Base-by-base conservation (phyloP, 2,329 filamentous ascomycete genomes). In the Macrophomina phaseolina region DNA sequence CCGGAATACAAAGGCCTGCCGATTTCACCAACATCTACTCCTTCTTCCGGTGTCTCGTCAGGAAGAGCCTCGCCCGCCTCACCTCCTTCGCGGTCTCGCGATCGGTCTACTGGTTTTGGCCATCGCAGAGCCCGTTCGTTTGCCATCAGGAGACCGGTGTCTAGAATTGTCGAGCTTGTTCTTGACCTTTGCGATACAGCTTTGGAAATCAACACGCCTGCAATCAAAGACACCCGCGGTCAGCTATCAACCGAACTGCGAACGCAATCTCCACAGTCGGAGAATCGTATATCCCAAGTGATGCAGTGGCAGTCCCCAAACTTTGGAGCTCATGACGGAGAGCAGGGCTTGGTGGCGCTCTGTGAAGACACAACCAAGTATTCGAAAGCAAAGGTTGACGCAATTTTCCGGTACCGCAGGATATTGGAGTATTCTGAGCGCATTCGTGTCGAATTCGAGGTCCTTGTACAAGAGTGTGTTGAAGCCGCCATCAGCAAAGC, bases 391-490 rank as follows among this genome's bases (percentile, higher is more conserved):
- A 99, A 99, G 77, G 92, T 98, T 1, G 95, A 99, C 73, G 92
- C 94, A 4, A 92, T 98, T 6, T 89, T 96, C 70, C 91, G 95
- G 40, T 93, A 98, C 78, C 90, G 94, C 61, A 90, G 91, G 72
- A 97, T 98, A 61, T 89, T 99, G 38, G 95, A 99, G 77, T 99
- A 99, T 76, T 90, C 94, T 0, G 95, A 99, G 80, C 90, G 96
- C 38, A 97, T 99, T 70, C 91, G 96, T 4, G 87, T 97, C 55
- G 95, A 99, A 74, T 97, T 97, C 73, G 91, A 94, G 34, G 87
- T 96, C 32, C 85, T 97, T 67, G 94, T 99, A 2, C 93, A 98
- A 74, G 93, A 97, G 73, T 99, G 95, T 76, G 97, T 99, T 63
- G 90, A 96, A 68, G 93, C 93, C 69, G 95, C 95, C 8, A 86